Evolutionary conservation across 1,284 basidiomycete species (phyloP), one percentile per base, ranked within the genome.

Genomic region (Malassezia sympodialis): DNA sequence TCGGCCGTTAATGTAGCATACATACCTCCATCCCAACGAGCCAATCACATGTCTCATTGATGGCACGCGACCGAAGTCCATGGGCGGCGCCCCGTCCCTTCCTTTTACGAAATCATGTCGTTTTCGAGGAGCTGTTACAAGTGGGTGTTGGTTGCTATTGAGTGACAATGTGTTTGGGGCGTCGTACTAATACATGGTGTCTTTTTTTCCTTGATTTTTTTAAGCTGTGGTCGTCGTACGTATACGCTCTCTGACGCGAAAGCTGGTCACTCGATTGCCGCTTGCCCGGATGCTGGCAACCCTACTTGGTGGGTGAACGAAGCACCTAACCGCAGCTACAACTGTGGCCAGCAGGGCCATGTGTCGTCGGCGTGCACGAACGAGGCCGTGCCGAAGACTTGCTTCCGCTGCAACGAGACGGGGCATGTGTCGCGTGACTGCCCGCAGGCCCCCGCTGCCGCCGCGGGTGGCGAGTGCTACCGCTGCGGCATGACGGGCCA

Each of bases 401-500:
- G 69, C 66, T 71, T 68, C 67, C 65, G 65, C 51, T 71, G 69
- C 63, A 63, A 62, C 58, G 60, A 67, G 55, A 58, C 61, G 47
- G 65, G 63, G 35, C 69, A 71, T 65, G 59, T 71, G 59, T 66
- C 63, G 59, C 69, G 69, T 52, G 69, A 71, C 24, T 71, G 69
- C 64, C 69, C 69, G 40, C 40, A 55, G 39, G 61, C 55, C 55
- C 54, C 58, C 12, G 53, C 53, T 31, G 62, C 59, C 17, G 60
- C 60, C 12, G 46, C 57, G 19, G 63, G 65, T 50, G 63, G 65
- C 41, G 65, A 68, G 51, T 71, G 68, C 67, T 68, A 68, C 67
- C 58, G 50, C 37, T 58, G 56, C 32, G 59, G 56, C 17, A 28
- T 53, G 53, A 19, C 61, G 49, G 68, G 68, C 53, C 69, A 71